A percentile compares a stretch with the other conserved stretches of the same genome.
Conservation (phyloP, 768 basidiomycete species). For the Tylopilus subfusipes region DNA sequence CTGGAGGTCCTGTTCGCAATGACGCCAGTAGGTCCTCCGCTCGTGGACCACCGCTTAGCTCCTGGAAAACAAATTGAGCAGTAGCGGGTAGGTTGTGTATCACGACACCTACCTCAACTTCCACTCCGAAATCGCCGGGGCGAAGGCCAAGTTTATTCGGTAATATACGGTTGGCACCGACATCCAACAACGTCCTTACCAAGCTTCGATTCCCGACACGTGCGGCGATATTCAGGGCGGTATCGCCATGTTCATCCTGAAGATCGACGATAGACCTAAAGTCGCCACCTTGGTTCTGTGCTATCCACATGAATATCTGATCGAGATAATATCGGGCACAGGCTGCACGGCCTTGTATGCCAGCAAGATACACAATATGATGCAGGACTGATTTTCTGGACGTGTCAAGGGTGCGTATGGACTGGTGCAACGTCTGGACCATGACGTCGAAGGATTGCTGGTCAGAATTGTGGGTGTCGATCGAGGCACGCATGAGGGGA, state of each 20-base stretch:
- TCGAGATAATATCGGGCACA: conserved; percentile 91
- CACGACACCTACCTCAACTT: conserved; percentile 65
- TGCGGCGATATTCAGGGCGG: conserved; percentile 92
- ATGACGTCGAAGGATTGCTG: conserved; percentile 68
- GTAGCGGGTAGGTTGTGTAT: background rate
- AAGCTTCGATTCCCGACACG: conserved; percentile 87
- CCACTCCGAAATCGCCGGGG: conserved; percentile 93
- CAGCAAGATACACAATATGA: conserved; percentile 87
- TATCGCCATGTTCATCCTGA: conserved; percentile 94
- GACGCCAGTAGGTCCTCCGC: conserved; percentile 79
- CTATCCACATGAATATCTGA: conserved; percentile 83
- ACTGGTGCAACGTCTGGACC: conserved; percentile 60
- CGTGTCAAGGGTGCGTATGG: conserved; percentile 86
- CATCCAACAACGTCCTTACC: conserved; percentile 83
- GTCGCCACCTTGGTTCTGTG: conserved; percentile 68
- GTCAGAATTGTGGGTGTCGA: conserved; percentile 85
- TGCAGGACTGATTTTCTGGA: conserved; percentile 84
- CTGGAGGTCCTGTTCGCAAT: conserved; percentile 67
- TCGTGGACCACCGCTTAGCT: conserved; percentile 63
- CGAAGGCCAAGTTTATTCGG: conserved; percentile 92
- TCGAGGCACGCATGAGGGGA: conserved; percentile 85
- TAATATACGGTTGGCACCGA: conserved; percentile 85
- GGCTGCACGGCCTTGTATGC: conserved; percentile 81
- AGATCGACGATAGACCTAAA: conserved; percentile 82
- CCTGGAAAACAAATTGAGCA: conserved; percentile 38